Evolutionary conservation across 306 rosid genomes (phyloP), one percentile per base, ranked within the genome.

Genomic region (Crotalaria pallida): DNA sequence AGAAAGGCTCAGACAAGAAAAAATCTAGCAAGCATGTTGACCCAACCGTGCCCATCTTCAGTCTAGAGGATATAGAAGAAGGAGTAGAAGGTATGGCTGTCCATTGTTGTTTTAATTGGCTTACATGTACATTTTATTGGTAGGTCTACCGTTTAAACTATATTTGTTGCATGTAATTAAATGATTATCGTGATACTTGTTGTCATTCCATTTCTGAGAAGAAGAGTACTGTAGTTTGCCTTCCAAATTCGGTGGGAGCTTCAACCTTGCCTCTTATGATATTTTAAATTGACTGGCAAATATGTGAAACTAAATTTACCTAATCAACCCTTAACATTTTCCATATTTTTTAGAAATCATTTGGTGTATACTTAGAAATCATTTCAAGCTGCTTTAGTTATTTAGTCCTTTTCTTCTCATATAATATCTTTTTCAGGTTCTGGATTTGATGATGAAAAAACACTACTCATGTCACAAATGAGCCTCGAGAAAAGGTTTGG

Each of bases 401-500:
- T 58, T 33, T 18, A 63, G 24, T 29, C 23, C 19, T 62, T 19
- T 23, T 4, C 13, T 48, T 48, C 19, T 40, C 41, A 7, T 38
- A 17, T 47, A 58, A 47, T 66, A 15, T 65, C 51, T 49, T 3
- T 40, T 36, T 66, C 76, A 91, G 97, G 97, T 67, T 76, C 91
- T 59, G 97, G 96, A 80, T 86, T 88, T 80, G 96, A 91, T 13
- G 97, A 91, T 58, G 97, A 91, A 71, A 91, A 91, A 79, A 60
- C 97, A 10, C 73, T 88, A 29, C 84, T 88, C 7, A 91, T 91
- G 96, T 88, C 97, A 17, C 96, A 91, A 87, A 85, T 86, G 97
- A 91, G 96, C 73, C 88, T 91, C 10, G 97, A 91, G 84, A 84
- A 91, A 75, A 83, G 97, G 81, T 91, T 91, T 64, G 97, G 97